Evolutionary conservation across 495 filamentous ascomycete species (phyloP).

Genomic region (Xylaria scruposa): DNA sequence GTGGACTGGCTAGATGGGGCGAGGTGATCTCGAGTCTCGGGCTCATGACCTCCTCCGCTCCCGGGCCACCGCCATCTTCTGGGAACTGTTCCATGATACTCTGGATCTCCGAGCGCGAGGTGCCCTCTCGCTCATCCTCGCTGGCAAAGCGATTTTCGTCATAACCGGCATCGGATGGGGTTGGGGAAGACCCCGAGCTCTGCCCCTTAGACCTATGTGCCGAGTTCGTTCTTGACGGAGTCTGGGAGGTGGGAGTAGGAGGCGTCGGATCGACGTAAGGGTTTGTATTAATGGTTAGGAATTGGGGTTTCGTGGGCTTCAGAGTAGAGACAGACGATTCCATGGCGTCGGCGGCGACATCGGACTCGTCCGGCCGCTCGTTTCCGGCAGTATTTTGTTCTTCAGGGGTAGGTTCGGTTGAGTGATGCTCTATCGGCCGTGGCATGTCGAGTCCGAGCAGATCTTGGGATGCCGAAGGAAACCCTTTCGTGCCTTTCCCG

Average conservation of each 20-base stretch:
- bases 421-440: not conserved
- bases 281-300: conserved; percentile 47
- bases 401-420: not conserved
- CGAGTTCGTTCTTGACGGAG: conserved; percentile 58
- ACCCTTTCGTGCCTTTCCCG: conserved; percentile 24
- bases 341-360: conserved; percentile 48
- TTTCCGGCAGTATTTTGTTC: not conserved
- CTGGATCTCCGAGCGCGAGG: conserved; percentile 86
- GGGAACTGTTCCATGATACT: conserved; percentile 92
- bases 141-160: conserved; percentile 59
- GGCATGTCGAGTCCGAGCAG: not conserved
- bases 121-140: conserved; percentile 66
- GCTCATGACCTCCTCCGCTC: conserved; percentile 80
- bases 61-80: conserved; percentile 68
- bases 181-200: conserved; percentile 59
- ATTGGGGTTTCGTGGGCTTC: conserved; percentile 53
- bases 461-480: not conserved
- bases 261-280: conserved; percentile 70
- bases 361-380: conserved; percentile 19
- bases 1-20: conserved; percentile 66
- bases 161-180: conserved; percentile 59
- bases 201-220: conserved; percentile 41
- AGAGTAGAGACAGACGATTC: conserved; percentile 61
- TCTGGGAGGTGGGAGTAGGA: conserved; percentile 62
- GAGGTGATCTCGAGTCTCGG: conserved; percentile 76